phyloP scores from a whole-genome alignment of 2,329 filamentous ascomycete species.

The Fusarium vanettenii region DNA sequence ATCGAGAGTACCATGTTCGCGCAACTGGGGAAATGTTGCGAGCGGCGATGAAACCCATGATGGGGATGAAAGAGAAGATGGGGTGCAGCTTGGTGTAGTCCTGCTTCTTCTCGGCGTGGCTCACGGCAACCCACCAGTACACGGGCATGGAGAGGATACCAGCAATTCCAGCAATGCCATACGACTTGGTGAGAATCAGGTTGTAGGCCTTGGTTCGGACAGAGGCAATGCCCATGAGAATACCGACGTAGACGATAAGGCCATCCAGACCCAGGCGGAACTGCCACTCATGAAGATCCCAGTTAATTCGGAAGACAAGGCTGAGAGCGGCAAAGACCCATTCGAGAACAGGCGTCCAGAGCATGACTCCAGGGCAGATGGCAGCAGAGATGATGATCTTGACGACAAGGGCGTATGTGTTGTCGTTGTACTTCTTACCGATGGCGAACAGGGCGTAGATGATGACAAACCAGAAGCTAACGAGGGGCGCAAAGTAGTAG shows the following conservation, averaged over 20 bases:
- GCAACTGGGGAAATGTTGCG: constrained; percentile 55
- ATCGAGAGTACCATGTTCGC: constrained; percentile 49
- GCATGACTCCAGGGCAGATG: constrained; percentile 46
- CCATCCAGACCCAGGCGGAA: constrained; percentile 64
- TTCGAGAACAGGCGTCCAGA: constrained; percentile 25
- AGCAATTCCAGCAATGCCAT: constrained; percentile 27
- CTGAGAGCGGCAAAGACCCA: constrained; percentile 47
- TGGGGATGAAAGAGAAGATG: constrained; percentile 64
- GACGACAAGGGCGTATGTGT: constrained; percentile 54
- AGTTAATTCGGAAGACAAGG: constrained; percentile 58
- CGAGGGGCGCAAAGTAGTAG: constrained; percentile 69
- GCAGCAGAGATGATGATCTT: constrained; percentile 61
- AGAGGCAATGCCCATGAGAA: constrained; percentile 53
- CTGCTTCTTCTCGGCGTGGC: constrained; percentile 35
- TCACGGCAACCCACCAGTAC: constrained; percentile 46
- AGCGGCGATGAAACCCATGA: constrained; percentile 63
- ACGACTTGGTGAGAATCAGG: constrained; percentile 33
- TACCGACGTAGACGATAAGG: constrained; percentile 67
- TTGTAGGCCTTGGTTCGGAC: constrained; percentile 31
- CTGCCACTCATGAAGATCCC: constrained; percentile 61
- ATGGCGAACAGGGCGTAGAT: constrained; percentile 63
- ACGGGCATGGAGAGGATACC: constrained; percentile 42
- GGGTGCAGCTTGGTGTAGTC: constrained; percentile 64
- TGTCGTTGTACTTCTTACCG: constrained; percentile 55
- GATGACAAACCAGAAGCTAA: constrained; percentile 72